Percentiles rank a stretch among this genome's conserved stretches.
Evolutionary conservation across 1,284 basidiomycete species (phyloP).

Genomic region (Ceratobasidium sp.): DNA sequence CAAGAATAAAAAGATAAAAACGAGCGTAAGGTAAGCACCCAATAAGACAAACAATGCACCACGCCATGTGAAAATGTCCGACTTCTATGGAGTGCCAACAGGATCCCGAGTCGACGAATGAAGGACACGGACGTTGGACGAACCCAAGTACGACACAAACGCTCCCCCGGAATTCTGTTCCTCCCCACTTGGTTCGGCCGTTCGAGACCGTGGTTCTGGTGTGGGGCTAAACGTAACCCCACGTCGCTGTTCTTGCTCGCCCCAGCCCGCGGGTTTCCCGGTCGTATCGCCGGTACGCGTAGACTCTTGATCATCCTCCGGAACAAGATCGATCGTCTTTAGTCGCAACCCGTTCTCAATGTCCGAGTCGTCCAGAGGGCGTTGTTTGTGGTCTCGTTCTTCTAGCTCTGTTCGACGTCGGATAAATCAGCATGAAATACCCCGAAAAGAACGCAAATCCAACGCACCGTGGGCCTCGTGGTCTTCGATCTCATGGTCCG

Average conservation of each 20-base stretch:
- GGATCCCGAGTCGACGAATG: constrained; percentile 21
- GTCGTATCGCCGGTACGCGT: constrained; percentile 8
- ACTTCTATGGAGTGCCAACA: neutral
- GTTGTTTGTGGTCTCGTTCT: constrained; percentile 27
- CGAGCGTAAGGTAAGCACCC: neutral
- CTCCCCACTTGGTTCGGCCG: neutral
- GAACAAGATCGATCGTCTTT: constrained; percentile 16
- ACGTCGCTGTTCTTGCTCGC: constrained; percentile 4
- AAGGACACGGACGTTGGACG: constrained; percentile 16
- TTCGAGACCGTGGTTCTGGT: constrained; percentile 12
- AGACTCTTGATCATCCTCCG: constrained; percentile 19
- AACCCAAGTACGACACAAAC: constrained; percentile 30
- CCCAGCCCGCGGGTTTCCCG: constrained; percentile 12
- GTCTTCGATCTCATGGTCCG: constrained; percentile 28
- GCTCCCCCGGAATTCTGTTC: neutral
- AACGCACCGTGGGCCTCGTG: constrained; percentile 30
- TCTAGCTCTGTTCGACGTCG: constrained; percentile 8
- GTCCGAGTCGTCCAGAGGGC: constrained; percentile 6
- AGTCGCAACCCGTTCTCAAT: constrained; percentile 8
- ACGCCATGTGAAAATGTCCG: neutral
- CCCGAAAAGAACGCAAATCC: neutral
- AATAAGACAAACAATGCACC: neutral
- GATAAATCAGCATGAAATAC: neutral
- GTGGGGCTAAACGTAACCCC: constrained; percentile 20
- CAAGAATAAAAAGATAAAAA: neutral